phyloP scores from a whole-genome alignment of 768 basidiomycete genomes.

The Naganishia randhawae region DNA sequence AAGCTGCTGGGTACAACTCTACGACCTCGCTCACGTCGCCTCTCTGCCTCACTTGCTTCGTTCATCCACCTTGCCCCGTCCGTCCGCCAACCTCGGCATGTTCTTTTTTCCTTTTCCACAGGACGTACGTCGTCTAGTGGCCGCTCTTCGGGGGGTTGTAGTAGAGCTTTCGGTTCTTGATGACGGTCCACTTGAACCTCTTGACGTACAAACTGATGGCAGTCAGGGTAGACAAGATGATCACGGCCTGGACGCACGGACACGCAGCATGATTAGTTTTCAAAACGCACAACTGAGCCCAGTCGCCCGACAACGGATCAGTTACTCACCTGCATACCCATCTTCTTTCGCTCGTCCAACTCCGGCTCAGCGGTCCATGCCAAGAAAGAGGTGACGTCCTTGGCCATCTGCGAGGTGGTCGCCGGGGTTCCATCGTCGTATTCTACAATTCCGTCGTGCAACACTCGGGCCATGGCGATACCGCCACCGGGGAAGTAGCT shows the following conservation, averaged over 20 bases:
- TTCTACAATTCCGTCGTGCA: slow-evolving; percentile 94
- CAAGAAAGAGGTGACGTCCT: slow-evolving; percentile 93
- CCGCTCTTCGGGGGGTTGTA: slow-evolving; percentile 22
- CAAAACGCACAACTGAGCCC: too few relatives aligned
- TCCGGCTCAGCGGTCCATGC: slow-evolving; percentile 98
- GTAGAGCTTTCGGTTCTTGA: slow-evolving; percentile 90
- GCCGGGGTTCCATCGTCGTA: slow-evolving; percentile 96
- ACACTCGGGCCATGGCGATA: slow-evolving; percentile 94
- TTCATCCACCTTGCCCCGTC: neutral
- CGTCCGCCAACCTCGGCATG: neutral
- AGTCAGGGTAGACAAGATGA: slow-evolving; percentile 81
- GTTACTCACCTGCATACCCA: slow-evolving; percentile 67
- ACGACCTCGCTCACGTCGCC: too few relatives aligned
- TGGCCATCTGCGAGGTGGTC: slow-evolving; percentile 99
- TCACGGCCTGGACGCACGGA: slow-evolving; percentile 63
- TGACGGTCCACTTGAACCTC: slow-evolving; percentile 85
- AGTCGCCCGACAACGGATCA: neutral
- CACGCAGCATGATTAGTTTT: neutral
- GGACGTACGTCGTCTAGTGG: neutral
- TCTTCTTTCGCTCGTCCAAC: slow-evolving; percentile 95
- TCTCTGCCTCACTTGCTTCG: too few relatives aligned
- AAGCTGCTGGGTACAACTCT: slow-evolving; percentile 3
- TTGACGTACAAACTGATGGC: slow-evolving; percentile 82
- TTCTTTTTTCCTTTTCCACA: neutral
- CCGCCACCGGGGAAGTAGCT: slow-evolving; percentile 98